Conservation (phyloP, 2,329 filamentous ascomycete genomes). For the Cephalotrichum gorgonifer region DNA sequence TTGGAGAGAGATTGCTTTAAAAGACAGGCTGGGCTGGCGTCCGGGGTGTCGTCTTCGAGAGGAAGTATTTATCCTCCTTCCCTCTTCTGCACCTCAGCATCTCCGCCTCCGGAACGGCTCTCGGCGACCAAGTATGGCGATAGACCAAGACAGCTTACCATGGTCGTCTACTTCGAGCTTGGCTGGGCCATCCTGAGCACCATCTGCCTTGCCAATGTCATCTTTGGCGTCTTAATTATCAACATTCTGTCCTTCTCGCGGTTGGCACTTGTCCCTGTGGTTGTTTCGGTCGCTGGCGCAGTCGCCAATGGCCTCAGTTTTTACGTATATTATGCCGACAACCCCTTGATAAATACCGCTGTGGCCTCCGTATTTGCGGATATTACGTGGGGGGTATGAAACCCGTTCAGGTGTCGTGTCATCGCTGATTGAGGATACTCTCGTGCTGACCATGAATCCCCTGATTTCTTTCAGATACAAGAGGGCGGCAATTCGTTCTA, state of each 20-base stretch:
- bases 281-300: conserved; percentile 24
- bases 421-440: too few relatives aligned
- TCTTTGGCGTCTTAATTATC: conserved; percentile 25
- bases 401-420: too few relatives aligned
- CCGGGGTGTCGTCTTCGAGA: too few relatives aligned
- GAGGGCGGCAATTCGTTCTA: conserved; percentile 33
- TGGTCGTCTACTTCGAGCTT: conserved; percentile 29
- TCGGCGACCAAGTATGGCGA: too few relatives aligned
- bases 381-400: conserved; percentile 26
- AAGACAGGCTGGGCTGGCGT: too few relatives aligned
- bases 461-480: conserved; percentile 26
- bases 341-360: conserved; percentile 14
- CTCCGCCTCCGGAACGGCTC: too few relatives aligned
- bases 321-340: conserved; percentile 26
- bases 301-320: conserved; percentile 31
- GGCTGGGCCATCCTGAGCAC: conserved; percentile 34
- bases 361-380: conserved; percentile 27
- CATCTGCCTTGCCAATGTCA: conserved; percentile 26
- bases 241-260: conserved; percentile 27
- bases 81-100: too few relatives aligned
- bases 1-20: too few relatives aligned
- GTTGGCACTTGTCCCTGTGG: conserved; percentile 26
- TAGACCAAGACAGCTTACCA: too few relatives aligned
- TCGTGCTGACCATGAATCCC: too few relatives aligned
- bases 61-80: too few relatives aligned